phyloP scores from a whole-genome alignment of 257 asterid species.

The Avicennia marina region DNA sequence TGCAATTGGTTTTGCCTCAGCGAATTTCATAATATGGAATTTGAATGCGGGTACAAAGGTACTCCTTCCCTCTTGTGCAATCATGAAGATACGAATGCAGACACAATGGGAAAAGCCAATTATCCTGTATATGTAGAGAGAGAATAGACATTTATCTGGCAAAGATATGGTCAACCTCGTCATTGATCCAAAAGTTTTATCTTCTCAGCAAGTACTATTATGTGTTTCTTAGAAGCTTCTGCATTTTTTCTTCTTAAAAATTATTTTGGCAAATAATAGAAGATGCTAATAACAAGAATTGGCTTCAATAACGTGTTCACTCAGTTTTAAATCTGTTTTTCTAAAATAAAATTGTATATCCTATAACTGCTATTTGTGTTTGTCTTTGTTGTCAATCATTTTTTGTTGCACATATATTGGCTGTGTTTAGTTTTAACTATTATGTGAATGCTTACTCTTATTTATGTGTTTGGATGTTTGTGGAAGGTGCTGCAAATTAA shows the following conservation, averaged over 20 bases:
- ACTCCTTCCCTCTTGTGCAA: slow-evolving; percentile 3
- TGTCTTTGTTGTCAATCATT: background rate
- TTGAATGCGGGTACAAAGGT: slow-evolving; percentile 74
- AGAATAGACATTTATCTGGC: too few relatives aligned
- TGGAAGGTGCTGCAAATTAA: slow-evolving; percentile 63
- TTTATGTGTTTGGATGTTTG: slow-evolving; percentile 25
- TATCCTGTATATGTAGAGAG: too few relatives aligned
- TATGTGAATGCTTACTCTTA: slow-evolving; percentile 11
- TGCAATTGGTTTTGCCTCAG: slow-evolving; percentile 89
- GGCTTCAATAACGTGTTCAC: background rate
- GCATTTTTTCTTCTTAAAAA: too few relatives aligned
- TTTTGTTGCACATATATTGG: background rate
- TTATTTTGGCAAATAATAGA: too few relatives aligned
- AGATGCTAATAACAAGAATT: background rate
- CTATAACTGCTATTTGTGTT: background rate
- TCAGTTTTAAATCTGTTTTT: background rate
- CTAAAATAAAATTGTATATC: background rate
- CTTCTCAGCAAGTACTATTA: too few relatives aligned
- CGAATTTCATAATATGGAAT: slow-evolving; percentile 82
- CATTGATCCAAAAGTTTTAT: too few relatives aligned
- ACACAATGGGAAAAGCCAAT: too few relatives aligned
- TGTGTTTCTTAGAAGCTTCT: too few relatives aligned
- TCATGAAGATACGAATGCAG: too few relatives aligned
- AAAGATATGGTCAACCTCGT: too few relatives aligned
- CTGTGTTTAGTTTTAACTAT: background rate